phyloP scores from a whole-genome alignment of 2,329 filamentous ascomycete species.

The Pyrenophora teres region DNA sequence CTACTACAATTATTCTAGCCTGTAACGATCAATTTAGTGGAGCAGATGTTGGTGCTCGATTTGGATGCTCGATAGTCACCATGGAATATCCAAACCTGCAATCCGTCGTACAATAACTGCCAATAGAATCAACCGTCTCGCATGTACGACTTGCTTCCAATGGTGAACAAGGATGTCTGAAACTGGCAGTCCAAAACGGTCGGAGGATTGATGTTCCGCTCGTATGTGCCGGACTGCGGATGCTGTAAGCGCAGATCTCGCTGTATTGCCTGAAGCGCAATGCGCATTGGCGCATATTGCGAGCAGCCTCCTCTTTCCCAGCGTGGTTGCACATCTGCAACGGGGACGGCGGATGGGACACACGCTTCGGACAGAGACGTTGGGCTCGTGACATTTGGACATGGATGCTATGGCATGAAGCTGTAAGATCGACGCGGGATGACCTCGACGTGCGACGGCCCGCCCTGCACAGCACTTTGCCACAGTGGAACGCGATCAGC shows the following conservation, averaged over 20 bases:
- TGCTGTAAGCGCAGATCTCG: background rate
- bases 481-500: slow-evolving; percentile 32
- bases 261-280: background rate
- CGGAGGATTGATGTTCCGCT: slow-evolving; percentile 1
- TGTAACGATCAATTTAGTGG: too few relatives aligned
- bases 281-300: slow-evolving; percentile 1
- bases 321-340: slow-evolving; percentile 11
- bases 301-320: slow-evolving; percentile 2
- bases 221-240: background rate
- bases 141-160: too few relatives aligned
- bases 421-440: slow-evolving; percentile 30
- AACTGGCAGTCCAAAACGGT: background rate
- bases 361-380: slow-evolving; percentile 17
- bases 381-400: slow-evolving; percentile 32
- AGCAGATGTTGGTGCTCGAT: too few relatives aligned
- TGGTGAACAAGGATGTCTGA: too few relatives aligned
- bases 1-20: too few relatives aligned
- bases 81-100: too few relatives aligned
- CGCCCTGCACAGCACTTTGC: slow-evolving; percentile 31
- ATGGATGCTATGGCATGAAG: slow-evolving; percentile 20
- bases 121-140: too few relatives aligned
- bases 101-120: too few relatives aligned
- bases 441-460: slow-evolving; percentile 38
- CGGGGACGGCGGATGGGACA: slow-evolving; percentile 10
- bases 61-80: too few relatives aligned